These are phyloP conservation scores for Oryza glumipatula DNA, from an alignment of 176 grass and related monocot genomes.

Conservation along the genomic window DNA sequence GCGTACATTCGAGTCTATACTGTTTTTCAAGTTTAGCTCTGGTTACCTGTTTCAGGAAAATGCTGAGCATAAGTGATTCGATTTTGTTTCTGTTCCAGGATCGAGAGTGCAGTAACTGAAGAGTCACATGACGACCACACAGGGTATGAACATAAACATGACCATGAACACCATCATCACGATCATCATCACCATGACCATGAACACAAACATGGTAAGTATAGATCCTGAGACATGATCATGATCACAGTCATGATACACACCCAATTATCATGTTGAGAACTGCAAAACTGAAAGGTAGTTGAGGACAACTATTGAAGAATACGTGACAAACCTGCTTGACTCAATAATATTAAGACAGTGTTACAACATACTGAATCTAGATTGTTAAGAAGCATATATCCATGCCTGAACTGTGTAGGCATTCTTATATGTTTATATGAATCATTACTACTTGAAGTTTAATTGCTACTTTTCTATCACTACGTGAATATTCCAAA, in stretches of 20 bases:
- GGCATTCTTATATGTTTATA: not conserved
- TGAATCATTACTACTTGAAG: not conserved
- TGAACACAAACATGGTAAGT: slow-evolving; percentile 78
- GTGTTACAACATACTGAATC: not conserved
- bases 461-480: not conserved
- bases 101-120: slow-evolving; percentile 90
- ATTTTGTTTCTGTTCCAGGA: slow-evolving; percentile 60
- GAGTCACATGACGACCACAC: slow-evolving; percentile 64
- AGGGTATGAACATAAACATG: slow-evolving; percentile 41
- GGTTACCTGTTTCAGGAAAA: not conserved
- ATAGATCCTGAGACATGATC: slow-evolving; percentile 28
- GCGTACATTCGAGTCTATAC: not conserved
- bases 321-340: not conserved
- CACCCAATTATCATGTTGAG: not conserved
- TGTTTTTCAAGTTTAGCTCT: not conserved
- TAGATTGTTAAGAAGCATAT: not conserved
- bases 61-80: not conserved
- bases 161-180: slow-evolving; percentile 53
- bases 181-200: slow-evolving; percentile 65
- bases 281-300: not conserved
- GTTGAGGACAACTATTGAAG: not conserved
- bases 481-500: not conserved
- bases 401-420: slow-evolving; percentile 9
- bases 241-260: slow-evolving; percentile 12
- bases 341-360: not conserved